Percentiles rank a stretch among this genome's conserved stretches.
Conservation (phyloP, 2,329 filamentous ascomycete species). For the Colletotrichum tofieldiae region DNA sequence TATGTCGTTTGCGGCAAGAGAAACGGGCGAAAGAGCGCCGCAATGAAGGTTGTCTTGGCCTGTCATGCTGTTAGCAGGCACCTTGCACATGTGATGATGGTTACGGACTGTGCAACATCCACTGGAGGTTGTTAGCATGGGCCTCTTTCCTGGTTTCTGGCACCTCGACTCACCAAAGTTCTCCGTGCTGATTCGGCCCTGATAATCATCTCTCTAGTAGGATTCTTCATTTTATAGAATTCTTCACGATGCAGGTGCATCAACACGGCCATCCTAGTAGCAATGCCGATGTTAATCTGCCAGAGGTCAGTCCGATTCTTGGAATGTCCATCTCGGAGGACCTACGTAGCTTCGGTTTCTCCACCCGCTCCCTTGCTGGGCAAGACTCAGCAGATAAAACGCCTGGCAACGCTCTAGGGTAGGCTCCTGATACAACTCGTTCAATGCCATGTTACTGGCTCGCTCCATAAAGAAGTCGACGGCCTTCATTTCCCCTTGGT, state of each 20-base stretch:
- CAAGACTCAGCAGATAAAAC: slow-evolving; percentile 72
- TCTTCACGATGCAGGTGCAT: slow-evolving; percentile 71
- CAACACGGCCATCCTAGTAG: slow-evolving; percentile 69
- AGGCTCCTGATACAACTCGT: slow-evolving; percentile 67
- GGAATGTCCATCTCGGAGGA: slow-evolving; percentile 6
- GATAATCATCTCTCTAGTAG: slow-evolving; percentile 62
- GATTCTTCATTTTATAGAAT: slow-evolving; percentile 62
- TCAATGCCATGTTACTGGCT: slow-evolving; percentile 63
- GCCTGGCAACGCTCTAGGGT: slow-evolving; percentile 71
- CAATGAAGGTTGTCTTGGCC: slow-evolving; percentile 72
- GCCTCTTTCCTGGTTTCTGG: slow-evolving; percentile 15
- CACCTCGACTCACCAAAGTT: slow-evolving; percentile 62
- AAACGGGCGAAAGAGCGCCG: slow-evolving; percentile 66
- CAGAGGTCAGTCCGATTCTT: slow-evolving; percentile 44
- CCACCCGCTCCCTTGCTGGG: slow-evolving; percentile 70
- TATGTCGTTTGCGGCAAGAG: slow-evolving; percentile 67
- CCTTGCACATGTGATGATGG: too few species aligned
- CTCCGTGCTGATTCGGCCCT: slow-evolving; percentile 70
- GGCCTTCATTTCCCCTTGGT: slow-evolving; percentile 66
- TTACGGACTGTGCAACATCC: slow-evolving; percentile 69
- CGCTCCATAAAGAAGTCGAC: slow-evolving; percentile 69
- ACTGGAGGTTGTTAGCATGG: slow-evolving; percentile 53
- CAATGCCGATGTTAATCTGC: slow-evolving; percentile 71
- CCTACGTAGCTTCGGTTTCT: slow-evolving; percentile 69
- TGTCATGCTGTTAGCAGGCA: slow-evolving; percentile 38